Percentiles rank a stretch among this genome's conserved stretches.
Evolutionary conservation across 495 filamentous ascomycete species (phyloP).

Genomic region (Penicillium goetzii): DNA sequence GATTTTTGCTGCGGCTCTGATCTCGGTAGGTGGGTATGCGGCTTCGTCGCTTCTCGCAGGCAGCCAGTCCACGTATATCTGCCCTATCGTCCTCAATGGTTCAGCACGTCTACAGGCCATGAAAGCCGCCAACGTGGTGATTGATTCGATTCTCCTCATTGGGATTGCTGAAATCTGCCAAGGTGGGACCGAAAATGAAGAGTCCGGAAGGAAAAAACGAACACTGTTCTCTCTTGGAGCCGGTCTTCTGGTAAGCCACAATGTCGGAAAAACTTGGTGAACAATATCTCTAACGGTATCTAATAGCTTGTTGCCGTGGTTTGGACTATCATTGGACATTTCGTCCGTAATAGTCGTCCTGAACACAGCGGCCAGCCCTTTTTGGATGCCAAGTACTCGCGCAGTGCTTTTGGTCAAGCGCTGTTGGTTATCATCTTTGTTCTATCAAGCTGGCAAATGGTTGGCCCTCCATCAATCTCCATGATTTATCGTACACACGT

Average conservation of each 20-base stretch:
- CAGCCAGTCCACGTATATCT: constrained; percentile 52
- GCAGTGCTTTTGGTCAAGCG: constrained; percentile 42
- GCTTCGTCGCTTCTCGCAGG: constrained; percentile 33
- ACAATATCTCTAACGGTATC: constrained; percentile 11
- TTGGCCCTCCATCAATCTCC: constrained; percentile 26
- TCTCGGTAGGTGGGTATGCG: constrained; percentile 38
- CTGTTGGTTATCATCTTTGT: constrained; percentile 35
- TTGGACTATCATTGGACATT: constrained; percentile 32
- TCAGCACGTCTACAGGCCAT: constrained; percentile 31
- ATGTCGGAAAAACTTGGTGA: background rate
- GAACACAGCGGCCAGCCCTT: constrained; percentile 35
- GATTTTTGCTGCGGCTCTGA: constrained; percentile 38
- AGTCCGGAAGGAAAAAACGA: constrained; percentile 34
- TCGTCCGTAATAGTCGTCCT: constrained; percentile 30
- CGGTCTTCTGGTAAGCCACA: constrained; percentile 43
- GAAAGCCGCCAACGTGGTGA: constrained; percentile 31
- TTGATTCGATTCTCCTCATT: constrained; percentile 45
- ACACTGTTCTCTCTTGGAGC: constrained; percentile 38
- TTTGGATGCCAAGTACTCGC: constrained; percentile 37
- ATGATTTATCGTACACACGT: background rate
- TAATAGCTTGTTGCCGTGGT: constrained; percentile 39
- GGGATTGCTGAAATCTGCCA: constrained; percentile 36
- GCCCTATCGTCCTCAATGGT: constrained; percentile 39
- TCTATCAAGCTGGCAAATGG: constrained; percentile 46
- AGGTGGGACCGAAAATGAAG: constrained; percentile 24